Evolutionary conservation across 768 basidiomycete species (phyloP).

Genomic region (Suillus subaureus): DNA sequence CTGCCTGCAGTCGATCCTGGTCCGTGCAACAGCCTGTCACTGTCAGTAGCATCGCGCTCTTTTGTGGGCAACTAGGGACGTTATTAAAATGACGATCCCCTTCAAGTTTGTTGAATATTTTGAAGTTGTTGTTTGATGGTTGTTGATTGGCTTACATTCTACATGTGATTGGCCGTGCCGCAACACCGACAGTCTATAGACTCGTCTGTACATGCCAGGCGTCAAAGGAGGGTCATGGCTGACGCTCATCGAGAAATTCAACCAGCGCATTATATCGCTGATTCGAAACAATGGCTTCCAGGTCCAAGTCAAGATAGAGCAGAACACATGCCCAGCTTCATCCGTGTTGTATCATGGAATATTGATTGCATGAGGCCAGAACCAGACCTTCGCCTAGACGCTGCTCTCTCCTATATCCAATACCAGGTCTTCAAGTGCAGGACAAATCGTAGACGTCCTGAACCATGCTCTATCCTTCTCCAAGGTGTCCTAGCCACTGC

Average conservation of each 20-base stretch:
- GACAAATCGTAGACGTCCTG: constrained; percentile 41
- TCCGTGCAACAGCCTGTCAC: too few relatives aligned
- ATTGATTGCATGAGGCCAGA: constrained; percentile 45
- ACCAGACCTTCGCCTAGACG: constrained; percentile 40
- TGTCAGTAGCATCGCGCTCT: too few relatives aligned
- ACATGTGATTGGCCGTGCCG: not conserved
- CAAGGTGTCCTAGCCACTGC: constrained; percentile 58
- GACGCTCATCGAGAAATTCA: constrained; percentile 2
- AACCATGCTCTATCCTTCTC: constrained; percentile 59
- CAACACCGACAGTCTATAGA: too few relatives aligned
- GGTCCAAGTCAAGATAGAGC: not conserved
- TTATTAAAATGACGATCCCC: too few relatives aligned
- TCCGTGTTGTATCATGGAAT: constrained; percentile 68
- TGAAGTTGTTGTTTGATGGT: too few relatives aligned
- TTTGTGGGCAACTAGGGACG: too few relatives aligned
- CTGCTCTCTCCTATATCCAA: constrained; percentile 52
- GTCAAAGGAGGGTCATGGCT: not conserved
- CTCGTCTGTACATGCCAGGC: not conserved
- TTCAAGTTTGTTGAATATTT: too few relatives aligned
- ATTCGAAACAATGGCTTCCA: constrained; percentile 3
- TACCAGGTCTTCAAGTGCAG: constrained; percentile 46
- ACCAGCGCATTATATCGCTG: not conserved
- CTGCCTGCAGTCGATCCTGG: too few relatives aligned
- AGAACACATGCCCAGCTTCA: constrained; percentile 28
- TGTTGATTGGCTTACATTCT: too few relatives aligned